A percentile compares a stretch with the other conserved stretches of the same genome.
phyloP scores from a whole-genome alignment of 768 basidiomycete species.

The Termitomyces sp. region DNA sequence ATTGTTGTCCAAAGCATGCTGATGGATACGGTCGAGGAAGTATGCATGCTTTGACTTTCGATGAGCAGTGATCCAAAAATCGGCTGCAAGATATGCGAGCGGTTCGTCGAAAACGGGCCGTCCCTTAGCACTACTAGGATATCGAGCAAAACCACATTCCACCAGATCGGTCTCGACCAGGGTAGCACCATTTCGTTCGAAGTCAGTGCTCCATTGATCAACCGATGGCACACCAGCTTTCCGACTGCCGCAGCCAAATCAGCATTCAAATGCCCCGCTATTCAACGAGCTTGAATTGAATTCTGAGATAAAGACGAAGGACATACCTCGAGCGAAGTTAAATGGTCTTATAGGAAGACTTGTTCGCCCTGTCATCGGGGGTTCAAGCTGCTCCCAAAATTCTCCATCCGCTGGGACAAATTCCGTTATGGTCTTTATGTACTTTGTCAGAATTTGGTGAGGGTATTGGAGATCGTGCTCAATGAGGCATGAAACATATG shows the following conservation, averaged over 20 bases:
- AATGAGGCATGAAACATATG: neutral
- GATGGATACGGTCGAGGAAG: neutral
- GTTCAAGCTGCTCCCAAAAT: neutral
- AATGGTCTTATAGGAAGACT: neutral
- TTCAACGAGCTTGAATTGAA: neutral
- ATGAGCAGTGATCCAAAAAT: neutral
- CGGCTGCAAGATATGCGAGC: conserved; percentile 1
- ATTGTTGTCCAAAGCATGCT: neutral
- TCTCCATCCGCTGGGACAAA: neutral
- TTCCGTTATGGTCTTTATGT: neutral
- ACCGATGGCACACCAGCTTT: neutral
- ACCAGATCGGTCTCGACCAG: neutral
- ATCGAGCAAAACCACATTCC: neutral
- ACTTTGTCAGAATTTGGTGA: neutral
- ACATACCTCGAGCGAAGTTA: neutral
- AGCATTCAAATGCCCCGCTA: neutral
- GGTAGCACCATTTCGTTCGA: neutral
- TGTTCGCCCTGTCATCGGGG: too few species aligned
- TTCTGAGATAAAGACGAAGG: neutral
- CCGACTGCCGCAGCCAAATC: neutral
- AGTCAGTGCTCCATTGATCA: neutral
- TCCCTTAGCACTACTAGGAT: neutral
- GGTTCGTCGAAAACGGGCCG: neutral
- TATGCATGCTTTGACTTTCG: neutral
- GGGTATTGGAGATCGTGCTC: neutral